These are phyloP conservation scores for Oryza rufipogon DNA, from an alignment of 176 grass and related monocot genomes.

Conservation along the genomic window DNA sequence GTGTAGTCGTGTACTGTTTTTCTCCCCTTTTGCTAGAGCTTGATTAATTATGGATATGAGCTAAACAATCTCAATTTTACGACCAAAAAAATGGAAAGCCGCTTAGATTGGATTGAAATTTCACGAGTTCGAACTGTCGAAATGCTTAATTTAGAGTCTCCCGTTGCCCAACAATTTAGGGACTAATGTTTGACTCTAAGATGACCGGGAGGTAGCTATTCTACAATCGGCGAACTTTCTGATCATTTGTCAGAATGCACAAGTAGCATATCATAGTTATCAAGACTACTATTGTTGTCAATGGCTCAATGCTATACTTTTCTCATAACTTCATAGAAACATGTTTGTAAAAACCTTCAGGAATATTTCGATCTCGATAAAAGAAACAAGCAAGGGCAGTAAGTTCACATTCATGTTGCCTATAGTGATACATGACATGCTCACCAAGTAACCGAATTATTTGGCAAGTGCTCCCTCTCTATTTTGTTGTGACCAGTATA, in stretches of 20 bases:
- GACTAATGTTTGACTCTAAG: neutral
- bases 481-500: neutral
- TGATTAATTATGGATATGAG: neutral
- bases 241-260: neutral
- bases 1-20: neutral
- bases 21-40: neutral
- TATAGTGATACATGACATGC: constrained; percentile 51
- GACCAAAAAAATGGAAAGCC: neutral
- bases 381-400: neutral
- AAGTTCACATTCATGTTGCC: neutral
- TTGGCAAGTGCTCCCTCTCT: neutral
- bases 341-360: neutral
- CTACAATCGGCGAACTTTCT: neutral
- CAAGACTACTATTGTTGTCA: neutral
- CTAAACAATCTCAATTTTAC: neutral
- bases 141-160: neutral
- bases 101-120: neutral
- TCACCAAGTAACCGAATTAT: neutral
- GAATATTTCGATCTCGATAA: neutral
- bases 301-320: neutral
- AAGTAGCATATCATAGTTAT: neutral
- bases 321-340: neutral
- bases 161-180: neutral
- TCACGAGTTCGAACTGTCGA: neutral
- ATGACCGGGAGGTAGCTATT: neutral